phyloP scores from a whole-genome alignment of 345 rosid species.

The Microcos paniculata region DNA sequence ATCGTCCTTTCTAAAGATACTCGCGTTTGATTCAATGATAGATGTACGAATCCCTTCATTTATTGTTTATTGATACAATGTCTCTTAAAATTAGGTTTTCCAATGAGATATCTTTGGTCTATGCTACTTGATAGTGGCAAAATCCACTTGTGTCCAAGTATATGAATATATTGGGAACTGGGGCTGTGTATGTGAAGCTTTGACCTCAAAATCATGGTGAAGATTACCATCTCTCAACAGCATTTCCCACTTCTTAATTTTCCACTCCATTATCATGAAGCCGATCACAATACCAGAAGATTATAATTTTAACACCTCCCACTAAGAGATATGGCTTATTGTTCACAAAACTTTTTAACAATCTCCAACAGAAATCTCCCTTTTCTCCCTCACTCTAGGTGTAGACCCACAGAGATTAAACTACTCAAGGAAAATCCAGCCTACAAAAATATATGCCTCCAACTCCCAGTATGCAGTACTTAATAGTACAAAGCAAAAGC shows the following conservation, averaged over 20 bases:
- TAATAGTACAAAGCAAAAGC: slow-evolving; percentile 2
- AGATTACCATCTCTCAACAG: neutral
- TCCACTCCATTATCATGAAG: neutral
- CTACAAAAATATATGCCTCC: slow-evolving; percentile 27
- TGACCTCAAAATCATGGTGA: neutral
- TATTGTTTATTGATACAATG: no score
- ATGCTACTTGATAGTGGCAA: neutral
- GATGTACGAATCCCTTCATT: neutral
- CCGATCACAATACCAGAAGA: neutral
- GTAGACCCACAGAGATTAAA: neutral
- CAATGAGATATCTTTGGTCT: neutral
- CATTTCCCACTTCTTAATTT: neutral
- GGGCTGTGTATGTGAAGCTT: neutral
- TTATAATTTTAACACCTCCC: neutral
- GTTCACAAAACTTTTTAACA: neutral
- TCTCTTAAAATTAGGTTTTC: neutral
- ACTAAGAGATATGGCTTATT: slow-evolving; percentile 3
- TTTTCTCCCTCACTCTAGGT: neutral
- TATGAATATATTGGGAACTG: neutral
- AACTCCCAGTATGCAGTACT: slow-evolving; percentile 16
- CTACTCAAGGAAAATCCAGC: slow-evolving; percentile 23
- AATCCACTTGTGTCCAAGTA: neutral
- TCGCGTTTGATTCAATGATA: neutral
- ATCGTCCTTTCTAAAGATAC: no score
- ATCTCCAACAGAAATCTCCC: neutral